Evolutionary conservation across 768 basidiomycete species (phyloP).

Genomic region (Podaxis sp.): DNA sequence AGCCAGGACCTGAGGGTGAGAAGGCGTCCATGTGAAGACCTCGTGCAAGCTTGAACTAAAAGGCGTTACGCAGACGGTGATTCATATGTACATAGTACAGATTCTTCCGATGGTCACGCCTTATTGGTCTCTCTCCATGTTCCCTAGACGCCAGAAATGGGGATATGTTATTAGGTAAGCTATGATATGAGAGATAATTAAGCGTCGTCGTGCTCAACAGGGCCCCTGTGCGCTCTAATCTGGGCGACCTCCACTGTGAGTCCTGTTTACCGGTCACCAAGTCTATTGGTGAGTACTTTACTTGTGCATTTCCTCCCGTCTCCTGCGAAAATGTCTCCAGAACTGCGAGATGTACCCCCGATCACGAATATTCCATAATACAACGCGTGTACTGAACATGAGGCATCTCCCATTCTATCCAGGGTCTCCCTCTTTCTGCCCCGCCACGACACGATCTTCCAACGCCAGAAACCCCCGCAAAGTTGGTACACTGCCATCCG

Average conservation of each 20-base stretch:
- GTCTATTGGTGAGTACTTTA: constrained; percentile 14
- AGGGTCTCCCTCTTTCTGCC: background rate
- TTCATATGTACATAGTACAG: background rate
- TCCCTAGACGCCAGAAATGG: constrained; percentile 6
- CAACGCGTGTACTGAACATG: constrained; percentile 55
- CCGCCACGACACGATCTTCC: constrained; percentile 4
- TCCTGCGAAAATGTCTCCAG: constrained; percentile 16
- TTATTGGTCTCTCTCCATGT: constrained; percentile 8
- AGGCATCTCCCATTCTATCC: constrained; percentile 35
- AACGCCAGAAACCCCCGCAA: background rate
- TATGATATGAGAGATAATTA: constrained; percentile 10
- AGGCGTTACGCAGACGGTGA: background rate
- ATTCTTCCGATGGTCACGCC: constrained; percentile 3
- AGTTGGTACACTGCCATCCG: background rate
- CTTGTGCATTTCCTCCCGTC: background rate
- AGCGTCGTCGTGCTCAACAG: background rate
- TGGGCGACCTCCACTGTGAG: background rate
- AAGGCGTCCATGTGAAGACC: background rate
- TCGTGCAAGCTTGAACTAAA: background rate
- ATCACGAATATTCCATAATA: constrained; percentile 22
- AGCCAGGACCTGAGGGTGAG: background rate
- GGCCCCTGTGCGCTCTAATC: background rate
- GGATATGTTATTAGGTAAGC: constrained; percentile 4
- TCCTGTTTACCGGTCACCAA: background rate
- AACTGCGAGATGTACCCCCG: constrained; percentile 20